Base-by-base conservation (phyloP, 1,284 basidiomycete species). In the Ustilago xerochloae region DNA sequence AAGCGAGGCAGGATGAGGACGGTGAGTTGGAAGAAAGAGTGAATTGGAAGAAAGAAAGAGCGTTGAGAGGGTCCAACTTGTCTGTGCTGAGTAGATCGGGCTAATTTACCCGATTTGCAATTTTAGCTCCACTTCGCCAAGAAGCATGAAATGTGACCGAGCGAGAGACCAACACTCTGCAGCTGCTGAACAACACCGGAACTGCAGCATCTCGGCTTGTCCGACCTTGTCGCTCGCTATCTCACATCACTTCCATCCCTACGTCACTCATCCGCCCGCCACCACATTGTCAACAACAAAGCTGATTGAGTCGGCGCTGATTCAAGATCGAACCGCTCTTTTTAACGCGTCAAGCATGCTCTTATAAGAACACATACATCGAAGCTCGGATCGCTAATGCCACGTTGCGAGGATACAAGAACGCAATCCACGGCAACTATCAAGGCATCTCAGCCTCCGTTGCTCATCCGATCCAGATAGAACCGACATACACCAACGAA, bases 141-240 rank as follows among this genome's bases (percentile, higher is more conserved):
- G 22, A 12, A 54, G 52, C 41, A 54, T 45, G 39, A 54, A 54
- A 54, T 41, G 26, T 29, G 16, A 35, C 6, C 28, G 29, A 24
- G 10, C 20, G 33, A 48, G 55, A 57, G 55, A 49, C 36, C 55
- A 57, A 57, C 55, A 57, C 55, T n/a, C n/a, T n/a, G n/a, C n/a
- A n/a, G n/a, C n/a, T 38, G 36, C 16, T 24, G 20, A n/a, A 12
- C 32, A 48, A 20, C 29, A 32, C 28, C n/a, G 32, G n/a, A 18
- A 30, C 6, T 36, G 35, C 43, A 30, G 38, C 51, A 41, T 30
- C 24, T 30, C 52, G 16, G 39, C 12, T 43, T 10, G 6, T n/a
- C 28, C 28, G 45, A 47, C 26, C 18, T 20, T 22, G 4, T 9
- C 7, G 10, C 29, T 45, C 29, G 35, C 18, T 15, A 30, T 33